Evolutionary conservation across 1,139 yeast genomes (phyloP), one percentile per base, ranked within the genome.

Genomic region (Yamadazyma aaseri): DNA sequence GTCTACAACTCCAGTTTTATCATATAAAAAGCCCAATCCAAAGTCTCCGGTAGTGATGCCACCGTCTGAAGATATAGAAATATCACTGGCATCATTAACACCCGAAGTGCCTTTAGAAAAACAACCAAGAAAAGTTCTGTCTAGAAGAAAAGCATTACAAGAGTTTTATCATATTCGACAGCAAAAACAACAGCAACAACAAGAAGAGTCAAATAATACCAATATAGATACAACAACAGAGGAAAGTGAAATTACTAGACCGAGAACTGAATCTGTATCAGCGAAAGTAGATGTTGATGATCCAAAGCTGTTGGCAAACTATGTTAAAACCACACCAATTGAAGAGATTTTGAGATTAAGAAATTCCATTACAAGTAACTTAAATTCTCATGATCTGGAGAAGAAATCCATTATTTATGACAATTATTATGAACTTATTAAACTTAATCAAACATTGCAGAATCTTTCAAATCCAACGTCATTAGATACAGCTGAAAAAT

Each of bases 381-480:
- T 67, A 33, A 64, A 61, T 35, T 55, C 69, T 7, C 70, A 63
- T 32, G 71, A 63, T 36, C 67, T 62, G 63, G 63, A 58, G 26
- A 67, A 65, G 49, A 70, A 70, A 38, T 60, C 73, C 14, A 67
- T 70, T n/a, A 65, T 70, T 10, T 70, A 70, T 45, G 71, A 69
- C 39, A 69, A 70, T 44, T 70, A 70, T 52, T 65, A 65, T 39
- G 75, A 70, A 35, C 50, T 70, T 37, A 70, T 70, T 41, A 67
- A 66, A 38, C 51, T 70, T 34, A 67, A 64, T 36, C 59, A 67
- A 28, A 62, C 69, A 1, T 53, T 70, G 36, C 53, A 51, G 11
- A 56, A 55, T 17, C 42, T 65, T 10, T 49, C 64, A n/a, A 46
- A 42, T 13, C 55, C 63, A 1, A 42, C 38, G 12, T 6, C 36